A percentile compares a stretch with the other conserved stretches of the same genome.
phyloP scores from a whole-genome alignment of 306 rosid genomes.

The Fagus sylvatica region DNA sequence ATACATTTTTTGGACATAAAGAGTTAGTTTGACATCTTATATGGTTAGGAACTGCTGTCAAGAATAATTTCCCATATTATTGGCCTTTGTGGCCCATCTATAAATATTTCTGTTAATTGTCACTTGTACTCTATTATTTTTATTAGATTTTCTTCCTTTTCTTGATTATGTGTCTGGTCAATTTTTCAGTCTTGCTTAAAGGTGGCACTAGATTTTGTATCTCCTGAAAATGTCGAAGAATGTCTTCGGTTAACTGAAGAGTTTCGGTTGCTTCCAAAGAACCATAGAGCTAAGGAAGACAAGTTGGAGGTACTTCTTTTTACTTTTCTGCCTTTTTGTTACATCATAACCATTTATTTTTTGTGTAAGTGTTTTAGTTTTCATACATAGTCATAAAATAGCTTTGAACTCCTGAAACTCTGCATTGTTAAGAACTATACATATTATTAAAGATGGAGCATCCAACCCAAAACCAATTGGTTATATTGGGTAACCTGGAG shows the following conservation, averaged over 20 bases:
- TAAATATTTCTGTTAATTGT: too few species aligned
- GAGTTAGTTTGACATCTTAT: background rate
- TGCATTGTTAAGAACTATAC: background rate
- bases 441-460: too few species aligned
- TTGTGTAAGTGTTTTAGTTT: too few species aligned
- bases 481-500: too few species aligned
- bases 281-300: constrained; percentile 69
- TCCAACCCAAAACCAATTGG: too few species aligned
- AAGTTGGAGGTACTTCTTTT: constrained; percentile 54
- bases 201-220: constrained; percentile 49
- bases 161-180: too few species aligned
- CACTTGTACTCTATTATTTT: too few species aligned
- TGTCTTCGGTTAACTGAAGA: constrained; percentile 35
- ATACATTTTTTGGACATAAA: background rate
- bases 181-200: constrained; percentile 42
- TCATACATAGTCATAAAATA: background rate
- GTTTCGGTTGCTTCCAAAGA: constrained; percentile 42
- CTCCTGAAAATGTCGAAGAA: constrained; percentile 46
- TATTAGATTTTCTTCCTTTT: background rate
- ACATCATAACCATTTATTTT: background rate
- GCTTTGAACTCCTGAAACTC: background rate
- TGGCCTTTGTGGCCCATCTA: background rate
- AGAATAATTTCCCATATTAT: background rate
- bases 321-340: constrained; percentile 6
- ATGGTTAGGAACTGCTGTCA: background rate